Conservation (phyloP, 163 green algal genomes). For the Chlamydomonas reinhardtii region DNA sequence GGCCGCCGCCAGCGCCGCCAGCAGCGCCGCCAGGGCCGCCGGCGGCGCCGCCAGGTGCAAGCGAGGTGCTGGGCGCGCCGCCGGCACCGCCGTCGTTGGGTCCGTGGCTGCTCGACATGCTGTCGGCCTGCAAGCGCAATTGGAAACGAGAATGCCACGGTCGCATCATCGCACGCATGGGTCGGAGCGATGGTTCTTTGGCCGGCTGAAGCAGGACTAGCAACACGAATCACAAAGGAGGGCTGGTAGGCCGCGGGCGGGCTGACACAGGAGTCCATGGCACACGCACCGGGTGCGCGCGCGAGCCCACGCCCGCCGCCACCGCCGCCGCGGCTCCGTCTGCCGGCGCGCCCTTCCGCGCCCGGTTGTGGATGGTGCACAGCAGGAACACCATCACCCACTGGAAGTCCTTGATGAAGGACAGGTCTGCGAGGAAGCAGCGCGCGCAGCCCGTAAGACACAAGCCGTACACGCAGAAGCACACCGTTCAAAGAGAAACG, state of each 20-base stretch:
- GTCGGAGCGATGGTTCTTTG: too few relatives aligned
- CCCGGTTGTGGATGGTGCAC: slow-evolving; percentile 27
- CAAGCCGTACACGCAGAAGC: too few relatives aligned
- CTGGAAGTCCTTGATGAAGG: slow-evolving; percentile 41
- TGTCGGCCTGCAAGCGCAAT: slow-evolving; percentile 32
- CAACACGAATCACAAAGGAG: too few relatives aligned
- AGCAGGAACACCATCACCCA: slow-evolving; percentile 41
- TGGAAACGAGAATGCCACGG: not conserved
- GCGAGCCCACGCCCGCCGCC: not conserved
- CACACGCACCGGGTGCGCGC: slow-evolving; percentile 17
- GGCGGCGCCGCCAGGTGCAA: too few relatives aligned
- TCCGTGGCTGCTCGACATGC: slow-evolving; percentile 30
- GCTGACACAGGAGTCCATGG: too few relatives aligned
- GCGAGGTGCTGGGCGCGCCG: not conserved
- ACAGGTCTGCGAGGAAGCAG: slow-evolving; percentile 2
- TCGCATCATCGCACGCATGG: not conserved
- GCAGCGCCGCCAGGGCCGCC: too few relatives aligned
- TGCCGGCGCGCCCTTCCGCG: not conserved
- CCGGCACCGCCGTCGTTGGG: not conserved
- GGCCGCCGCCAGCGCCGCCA: not conserved
- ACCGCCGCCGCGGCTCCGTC: not conserved
- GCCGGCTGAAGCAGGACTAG: too few relatives aligned
- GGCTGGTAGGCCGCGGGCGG: too few relatives aligned
- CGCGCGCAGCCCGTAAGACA: too few relatives aligned
- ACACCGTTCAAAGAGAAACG: too few relatives aligned